phyloP scores from a whole-genome alignment of 345 rosid genomes.

The Laguncularia racemosa region DNA sequence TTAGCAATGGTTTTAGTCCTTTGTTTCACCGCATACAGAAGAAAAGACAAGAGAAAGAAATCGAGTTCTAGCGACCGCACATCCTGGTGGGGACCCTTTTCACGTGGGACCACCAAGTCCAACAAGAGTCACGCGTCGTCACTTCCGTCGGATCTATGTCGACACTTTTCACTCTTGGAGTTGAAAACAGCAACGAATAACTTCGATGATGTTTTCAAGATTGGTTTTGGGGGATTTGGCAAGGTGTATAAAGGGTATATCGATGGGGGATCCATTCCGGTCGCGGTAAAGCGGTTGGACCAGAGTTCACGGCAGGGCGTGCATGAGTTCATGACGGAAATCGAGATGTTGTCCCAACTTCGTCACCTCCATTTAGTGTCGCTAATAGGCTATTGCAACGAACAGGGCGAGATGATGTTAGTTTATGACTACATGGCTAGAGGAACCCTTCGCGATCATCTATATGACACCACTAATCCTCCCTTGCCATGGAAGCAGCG shows the following conservation, averaged over 20 bases:
- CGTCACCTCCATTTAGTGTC: slow-evolving; percentile 45
- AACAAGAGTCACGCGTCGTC: slow-evolving; percentile 20
- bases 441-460: slow-evolving; percentile 23
- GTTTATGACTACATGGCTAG: slow-evolving; percentile 28
- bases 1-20: background rate
- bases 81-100: background rate
- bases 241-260: slow-evolving; percentile 42
- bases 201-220: slow-evolving; percentile 29
- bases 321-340: slow-evolving; percentile 44
- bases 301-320: slow-evolving; percentile 45
- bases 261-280: slow-evolving; percentile 30
- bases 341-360: slow-evolving; percentile 44
- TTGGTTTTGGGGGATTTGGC: slow-evolving; percentile 47
- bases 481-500: slow-evolving; percentile 24
- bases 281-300: slow-evolving; percentile 46
- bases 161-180: slow-evolving; percentile 32
- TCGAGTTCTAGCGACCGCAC: background rate
- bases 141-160: slow-evolving; percentile 18
- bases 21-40: background rate
- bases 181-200: slow-evolving; percentile 38
- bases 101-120: slow-evolving; percentile 14
- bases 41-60: background rate
- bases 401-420: slow-evolving; percentile 42
- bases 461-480: slow-evolving; percentile 16
- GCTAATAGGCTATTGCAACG: slow-evolving; percentile 44